Percentiles rank a stretch among this genome's conserved stretches.
Evolutionary conservation across 106 monocot species (phyloP).

Genomic region (Dendrobium catenatum): DNA sequence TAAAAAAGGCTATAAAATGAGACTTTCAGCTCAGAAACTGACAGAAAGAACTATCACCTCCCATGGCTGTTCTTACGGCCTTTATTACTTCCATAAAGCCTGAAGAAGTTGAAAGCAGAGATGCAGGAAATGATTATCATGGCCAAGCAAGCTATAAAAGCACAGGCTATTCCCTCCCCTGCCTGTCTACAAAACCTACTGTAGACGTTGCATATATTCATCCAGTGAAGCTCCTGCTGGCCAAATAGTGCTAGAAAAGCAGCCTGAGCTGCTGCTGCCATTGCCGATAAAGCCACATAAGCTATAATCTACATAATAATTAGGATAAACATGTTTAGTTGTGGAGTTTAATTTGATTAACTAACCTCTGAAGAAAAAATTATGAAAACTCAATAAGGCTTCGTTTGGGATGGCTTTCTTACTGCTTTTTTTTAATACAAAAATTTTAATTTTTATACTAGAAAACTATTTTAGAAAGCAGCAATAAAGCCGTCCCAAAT

Average conservation of each 20-base stretch:
- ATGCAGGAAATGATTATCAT: slow-evolving; percentile 63
- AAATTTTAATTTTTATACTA: too few relatives aligned
- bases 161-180: slow-evolving; percentile 47
- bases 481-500: too few relatives aligned
- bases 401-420: too few relatives aligned
- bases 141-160: slow-evolving; percentile 46
- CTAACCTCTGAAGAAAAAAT: too few relatives aligned
- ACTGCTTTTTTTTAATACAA: too few relatives aligned
- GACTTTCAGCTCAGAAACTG: background rate
- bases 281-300: slow-evolving; percentile 45
- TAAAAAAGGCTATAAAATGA: background rate
- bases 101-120: slow-evolving; percentile 86
- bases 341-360: too few relatives aligned
- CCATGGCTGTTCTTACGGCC: slow-evolving; percentile 5
- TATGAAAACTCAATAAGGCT: too few relatives aligned
- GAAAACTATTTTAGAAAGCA: too few relatives aligned
- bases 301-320: slow-evolving; percentile 48
- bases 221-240: slow-evolving; percentile 73
- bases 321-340: too few relatives aligned
- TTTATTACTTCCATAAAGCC: slow-evolving; percentile 47
- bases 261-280: slow-evolving; percentile 55
- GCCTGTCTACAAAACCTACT: slow-evolving; percentile 55
- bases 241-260: slow-evolving; percentile 46
- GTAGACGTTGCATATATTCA: slow-evolving; percentile 72
- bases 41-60: slow-evolving; percentile 13